These are phyloP conservation scores for Cytospora leucostoma DNA, from an alignment of 2,329 filamentous ascomycete genomes.

Conservation along the genomic window DNA sequence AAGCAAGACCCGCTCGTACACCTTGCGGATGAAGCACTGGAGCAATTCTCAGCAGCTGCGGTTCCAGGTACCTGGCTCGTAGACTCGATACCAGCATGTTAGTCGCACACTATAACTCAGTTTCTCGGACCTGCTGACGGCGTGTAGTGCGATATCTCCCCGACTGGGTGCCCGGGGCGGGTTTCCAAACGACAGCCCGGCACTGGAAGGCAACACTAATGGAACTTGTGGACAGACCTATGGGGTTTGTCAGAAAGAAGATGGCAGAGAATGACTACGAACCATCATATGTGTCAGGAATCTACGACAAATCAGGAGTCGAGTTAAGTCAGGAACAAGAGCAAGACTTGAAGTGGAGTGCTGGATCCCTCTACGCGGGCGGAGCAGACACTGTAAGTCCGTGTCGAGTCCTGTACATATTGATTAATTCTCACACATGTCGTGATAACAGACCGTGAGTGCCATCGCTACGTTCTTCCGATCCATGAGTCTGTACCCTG, in stretches of 20 bases:
- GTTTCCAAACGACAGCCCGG: constrained; percentile 36
- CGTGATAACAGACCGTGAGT: constrained; percentile 32
- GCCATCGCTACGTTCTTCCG: constrained; percentile 47
- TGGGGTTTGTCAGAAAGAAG: constrained; percentile 34
- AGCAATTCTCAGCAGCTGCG: constrained; percentile 34
- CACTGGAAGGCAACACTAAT: constrained; percentile 32
- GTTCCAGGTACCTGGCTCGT: constrained; percentile 39
- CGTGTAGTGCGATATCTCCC: constrained; percentile 39
- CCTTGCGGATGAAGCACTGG: constrained; percentile 36
- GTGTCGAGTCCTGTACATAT: constrained; percentile 31
- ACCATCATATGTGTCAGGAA: constrained; percentile 13
- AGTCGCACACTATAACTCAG: neutral
- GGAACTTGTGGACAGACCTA: constrained; percentile 33
- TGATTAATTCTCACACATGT: neutral
- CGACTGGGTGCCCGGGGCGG: constrained; percentile 34
- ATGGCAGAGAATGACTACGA: constrained; percentile 7
- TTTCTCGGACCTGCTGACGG: neutral
- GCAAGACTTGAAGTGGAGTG: constrained; percentile 20
- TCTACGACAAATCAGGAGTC: constrained; percentile 5
- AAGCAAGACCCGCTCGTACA: constrained; percentile 36
- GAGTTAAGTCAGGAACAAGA: constrained; percentile 5
- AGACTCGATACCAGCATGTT: constrained; percentile 35
- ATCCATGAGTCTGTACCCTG: constrained; percentile 49
- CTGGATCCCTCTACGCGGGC: constrained; percentile 32
- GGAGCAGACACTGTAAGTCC: constrained; percentile 35